Evolutionary conservation across 2,329 filamentous ascomycete species (phyloP).

Genomic region (Dryadomyces quercus-mongolicae): DNA sequence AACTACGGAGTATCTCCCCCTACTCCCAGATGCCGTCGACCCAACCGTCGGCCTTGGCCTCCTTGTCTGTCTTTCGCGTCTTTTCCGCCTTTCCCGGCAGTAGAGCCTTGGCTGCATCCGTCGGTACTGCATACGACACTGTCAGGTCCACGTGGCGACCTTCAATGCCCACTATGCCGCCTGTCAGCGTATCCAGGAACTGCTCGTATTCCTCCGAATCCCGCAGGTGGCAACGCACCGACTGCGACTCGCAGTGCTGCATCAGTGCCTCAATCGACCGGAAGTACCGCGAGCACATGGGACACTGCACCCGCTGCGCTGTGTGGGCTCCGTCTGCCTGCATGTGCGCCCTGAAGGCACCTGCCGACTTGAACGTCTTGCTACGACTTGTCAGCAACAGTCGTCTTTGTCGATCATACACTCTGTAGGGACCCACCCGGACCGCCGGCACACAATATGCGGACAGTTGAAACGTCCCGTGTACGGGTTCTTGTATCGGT

Average conservation of each 20-base stretch:
- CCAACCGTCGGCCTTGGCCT: too few species aligned
- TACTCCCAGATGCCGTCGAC: too few species aligned
- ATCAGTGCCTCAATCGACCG: conserved; percentile 28
- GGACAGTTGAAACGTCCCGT: conserved; percentile 41
- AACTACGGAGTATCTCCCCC: too few species aligned
- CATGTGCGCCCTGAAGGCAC: conserved; percentile 29
- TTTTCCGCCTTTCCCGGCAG: too few species aligned
- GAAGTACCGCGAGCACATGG: conserved; percentile 30
- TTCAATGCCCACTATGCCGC: conserved; percentile 22
- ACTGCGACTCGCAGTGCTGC: conserved; percentile 34
- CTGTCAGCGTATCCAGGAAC: conserved; percentile 27
- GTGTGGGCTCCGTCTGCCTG: conserved; percentile 26
- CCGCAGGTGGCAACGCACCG: conserved; percentile 29
- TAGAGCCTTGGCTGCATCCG: conserved; percentile 4
- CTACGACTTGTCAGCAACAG: conserved; percentile 15
- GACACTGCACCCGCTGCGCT: conserved; percentile 26
- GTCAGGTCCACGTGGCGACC: conserved; percentile 22
- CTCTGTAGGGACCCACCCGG: conserved; percentile 1
- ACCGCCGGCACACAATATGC: conserved; percentile 31
- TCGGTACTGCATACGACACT: conserved; percentile 19
- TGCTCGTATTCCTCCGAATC: conserved; percentile 24
- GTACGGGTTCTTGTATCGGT: conserved; percentile 31
- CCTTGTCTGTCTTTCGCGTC: too few species aligned
- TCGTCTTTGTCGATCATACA: too few species aligned
- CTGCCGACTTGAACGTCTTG: conserved; percentile 24